Evolutionary conservation across 2,329 filamentous ascomycete genomes (phyloP).

Genomic region (Sporothrix dimorphospora): DNA sequence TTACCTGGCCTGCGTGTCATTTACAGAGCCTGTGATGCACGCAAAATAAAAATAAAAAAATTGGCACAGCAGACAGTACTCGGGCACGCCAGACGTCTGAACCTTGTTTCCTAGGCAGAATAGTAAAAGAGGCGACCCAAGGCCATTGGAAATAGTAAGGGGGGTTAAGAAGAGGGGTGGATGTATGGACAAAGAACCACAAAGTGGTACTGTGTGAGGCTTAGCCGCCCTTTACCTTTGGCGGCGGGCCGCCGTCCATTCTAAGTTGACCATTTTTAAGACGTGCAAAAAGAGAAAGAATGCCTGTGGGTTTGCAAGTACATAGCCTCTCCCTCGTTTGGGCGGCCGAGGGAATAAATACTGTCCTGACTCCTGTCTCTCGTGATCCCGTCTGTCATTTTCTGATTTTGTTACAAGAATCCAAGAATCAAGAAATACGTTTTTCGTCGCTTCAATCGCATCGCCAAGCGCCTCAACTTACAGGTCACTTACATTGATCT

Average conservation of each 20-base stretch:
- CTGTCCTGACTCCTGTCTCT: background rate
- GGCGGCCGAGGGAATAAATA: background rate
- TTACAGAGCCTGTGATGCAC: background rate
- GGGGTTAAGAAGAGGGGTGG: background rate
- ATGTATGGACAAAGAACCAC: conserved; percentile 5
- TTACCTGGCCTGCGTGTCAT: background rate
- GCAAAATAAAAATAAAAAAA: too few species aligned
- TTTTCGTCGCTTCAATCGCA: too few species aligned
- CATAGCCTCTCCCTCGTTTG: background rate
- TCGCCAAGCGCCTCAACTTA: too few species aligned
- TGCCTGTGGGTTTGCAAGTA: background rate
- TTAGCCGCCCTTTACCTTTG: background rate
- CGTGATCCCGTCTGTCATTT: background rate
- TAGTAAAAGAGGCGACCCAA: background rate
- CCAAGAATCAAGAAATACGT: too few species aligned
- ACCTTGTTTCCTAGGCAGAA: background rate
- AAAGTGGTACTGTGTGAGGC: background rate
- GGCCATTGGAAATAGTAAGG: background rate
- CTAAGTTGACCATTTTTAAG: too few species aligned
- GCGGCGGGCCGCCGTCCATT: background rate
- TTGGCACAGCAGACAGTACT: background rate
- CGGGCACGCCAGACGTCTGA: background rate
- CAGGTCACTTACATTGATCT: background rate
- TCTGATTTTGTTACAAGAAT: background rate
- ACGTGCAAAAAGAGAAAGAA: background rate